A percentile compares a stretch with the other conserved stretches of the same genome.
These are phyloP conservation scores for Papiliotrema laurentii DNA, from an alignment of 1,284 basidiomycete species.

Conservation along the genomic window DNA sequence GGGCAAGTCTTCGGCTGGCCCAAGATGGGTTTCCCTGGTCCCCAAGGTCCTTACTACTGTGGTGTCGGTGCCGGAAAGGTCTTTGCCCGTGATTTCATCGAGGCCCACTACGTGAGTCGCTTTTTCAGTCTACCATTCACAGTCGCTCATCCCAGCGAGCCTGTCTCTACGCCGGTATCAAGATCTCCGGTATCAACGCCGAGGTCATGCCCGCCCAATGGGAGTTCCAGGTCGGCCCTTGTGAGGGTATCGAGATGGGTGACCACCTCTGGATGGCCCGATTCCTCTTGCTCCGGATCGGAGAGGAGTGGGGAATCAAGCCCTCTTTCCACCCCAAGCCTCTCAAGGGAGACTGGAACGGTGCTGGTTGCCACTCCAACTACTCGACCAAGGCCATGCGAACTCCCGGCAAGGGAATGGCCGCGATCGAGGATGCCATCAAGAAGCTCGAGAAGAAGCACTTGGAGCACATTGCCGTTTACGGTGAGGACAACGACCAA, in stretches of 20 bases:
- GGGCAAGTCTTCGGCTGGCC: constrained; percentile 94
- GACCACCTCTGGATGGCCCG: constrained; percentile 98
- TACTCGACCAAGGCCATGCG: constrained; percentile 90
- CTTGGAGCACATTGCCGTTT: constrained; percentile 89
- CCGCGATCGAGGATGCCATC: constrained; percentile 89
- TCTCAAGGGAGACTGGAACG: constrained; percentile 97
- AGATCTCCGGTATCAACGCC: constrained; percentile 99
- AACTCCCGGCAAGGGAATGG: constrained; percentile 81
- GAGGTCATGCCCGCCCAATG: constrained; percentile 99
- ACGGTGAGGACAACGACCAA: constrained; percentile 93
- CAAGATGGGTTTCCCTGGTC: constrained; percentile 97
- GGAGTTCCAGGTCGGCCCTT: constrained; percentile 99
- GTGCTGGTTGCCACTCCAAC: constrained; percentile 95
- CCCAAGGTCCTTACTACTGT: constrained; percentile 99
- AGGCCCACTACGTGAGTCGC: constrained; percentile 78
- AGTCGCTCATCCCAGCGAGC: constrained; percentile 45
- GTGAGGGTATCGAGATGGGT: constrained; percentile 95
- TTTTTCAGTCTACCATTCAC: neutral
- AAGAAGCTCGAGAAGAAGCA: constrained; percentile 80
- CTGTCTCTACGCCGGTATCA: constrained; percentile 94
- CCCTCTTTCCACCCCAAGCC: constrained; percentile 98
- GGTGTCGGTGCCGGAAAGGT: constrained; percentile 97
- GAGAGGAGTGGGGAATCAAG: constrained; percentile 97
- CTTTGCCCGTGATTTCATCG: constrained; percentile 96
- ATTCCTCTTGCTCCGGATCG: constrained; percentile 85